Conservation (phyloP, 1,284 basidiomycete genomes). For the Melampsora abietis-canadensis region DNA sequence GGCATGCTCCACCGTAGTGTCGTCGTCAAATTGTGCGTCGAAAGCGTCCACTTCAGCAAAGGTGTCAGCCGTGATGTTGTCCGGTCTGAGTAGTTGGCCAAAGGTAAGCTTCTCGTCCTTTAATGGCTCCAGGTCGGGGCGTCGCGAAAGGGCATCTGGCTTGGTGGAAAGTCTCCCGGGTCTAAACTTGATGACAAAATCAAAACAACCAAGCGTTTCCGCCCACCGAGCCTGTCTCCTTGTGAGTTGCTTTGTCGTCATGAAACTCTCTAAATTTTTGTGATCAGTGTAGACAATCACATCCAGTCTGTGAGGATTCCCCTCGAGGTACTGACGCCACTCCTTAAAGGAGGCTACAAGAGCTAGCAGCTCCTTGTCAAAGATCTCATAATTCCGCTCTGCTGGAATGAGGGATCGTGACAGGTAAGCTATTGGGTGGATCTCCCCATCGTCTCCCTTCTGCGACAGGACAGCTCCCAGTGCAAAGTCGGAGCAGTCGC, state of each 20-base stretch:
- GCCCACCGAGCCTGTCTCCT: background rate
- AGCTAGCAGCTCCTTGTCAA: background rate
- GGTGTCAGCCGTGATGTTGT: background rate
- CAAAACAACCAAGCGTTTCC: background rate
- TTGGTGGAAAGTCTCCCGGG: background rate
- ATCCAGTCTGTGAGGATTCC: background rate
- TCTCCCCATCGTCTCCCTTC: background rate
- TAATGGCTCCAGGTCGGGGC: background rate
- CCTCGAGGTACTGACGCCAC: background rate
- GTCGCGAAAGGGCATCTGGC: background rate
- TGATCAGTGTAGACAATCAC: background rate
- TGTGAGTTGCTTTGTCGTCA: background rate
- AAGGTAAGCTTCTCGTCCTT: background rate
- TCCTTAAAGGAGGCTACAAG: background rate
- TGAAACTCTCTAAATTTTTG: background rate
- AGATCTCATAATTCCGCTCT: background rate
- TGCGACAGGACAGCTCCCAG: background rate
- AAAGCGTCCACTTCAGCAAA: background rate
- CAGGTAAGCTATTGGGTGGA: background rate
- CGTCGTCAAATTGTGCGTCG: too few species aligned
- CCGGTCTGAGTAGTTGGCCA: background rate
- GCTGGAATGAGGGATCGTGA: background rate
- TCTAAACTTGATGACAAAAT: background rate
- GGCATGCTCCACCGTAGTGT: too few species aligned
- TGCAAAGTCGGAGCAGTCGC: background rate